Evolutionary conservation across 83 land plant species (phyloP), one percentile per base, ranked within the genome.

Genomic region (Diphasiastrum complanatum): DNA sequence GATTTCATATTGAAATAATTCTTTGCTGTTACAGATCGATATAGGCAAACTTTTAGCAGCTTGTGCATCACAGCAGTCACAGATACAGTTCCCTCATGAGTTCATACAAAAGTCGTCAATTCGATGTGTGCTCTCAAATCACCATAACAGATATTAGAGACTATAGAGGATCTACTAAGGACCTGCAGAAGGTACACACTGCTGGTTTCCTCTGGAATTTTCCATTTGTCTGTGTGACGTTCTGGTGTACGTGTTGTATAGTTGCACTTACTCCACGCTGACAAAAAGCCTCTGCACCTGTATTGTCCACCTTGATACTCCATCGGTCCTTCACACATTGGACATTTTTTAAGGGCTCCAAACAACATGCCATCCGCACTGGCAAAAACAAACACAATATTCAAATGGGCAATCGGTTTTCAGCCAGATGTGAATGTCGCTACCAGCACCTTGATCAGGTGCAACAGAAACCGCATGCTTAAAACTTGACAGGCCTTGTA

Each of bases 361-460:
- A 93, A 93, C 48, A 88, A 79, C 98, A 93, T 93, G 10, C 96
- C 98, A 85, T 93, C 98, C 37, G 84, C 91, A 77, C 98, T 89
- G 71, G 20, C 14, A 53, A 27, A 26, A 24, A 37, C 5, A 14
- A 20, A 55, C 24, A 14, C n/a, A n/a, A n/a, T n/a, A n/a, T n/a
- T n/a, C n/a, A 50, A 27, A 53, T 47, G 8, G 16, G 4, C 22
- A 63, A 16, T 3, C 11, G 30, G 33, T 27, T 27, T 4, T 4
- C 29, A 51, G 24, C 31, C 22, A 45, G 43, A 8, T 8, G 16
- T 8, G 8, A 8, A 40, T 18, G 23, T 48, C 6, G 18, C n/a
- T 18, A 6, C 51, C 5, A n/a, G n/a, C n/a, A n/a, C n/a, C n/a
- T n/a, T n/a, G n/a, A n/a, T n/a, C n/a, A n/a, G n/a, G n/a, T n/a